phyloP scores from a whole-genome alignment of 2,329 filamentous ascomycete genomes.

The Clonostachys rhizophaga region DNA sequence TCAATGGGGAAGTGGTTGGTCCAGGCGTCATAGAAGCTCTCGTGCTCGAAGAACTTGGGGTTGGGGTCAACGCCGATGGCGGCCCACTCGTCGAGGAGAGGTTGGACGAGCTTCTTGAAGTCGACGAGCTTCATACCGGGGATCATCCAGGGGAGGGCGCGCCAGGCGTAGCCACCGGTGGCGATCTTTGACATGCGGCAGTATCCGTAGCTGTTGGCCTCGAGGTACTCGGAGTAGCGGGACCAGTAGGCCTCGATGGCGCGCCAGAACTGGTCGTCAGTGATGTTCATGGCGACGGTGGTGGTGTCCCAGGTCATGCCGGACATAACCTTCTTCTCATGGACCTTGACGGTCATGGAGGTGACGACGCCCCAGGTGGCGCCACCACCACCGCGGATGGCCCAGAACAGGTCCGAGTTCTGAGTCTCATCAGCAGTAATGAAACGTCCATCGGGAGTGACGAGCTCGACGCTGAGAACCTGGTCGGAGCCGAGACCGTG shows the following conservation, averaged over 20 bases:
- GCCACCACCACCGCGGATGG: slow-evolving; percentile 37
- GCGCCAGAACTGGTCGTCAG: slow-evolving; percentile 20
- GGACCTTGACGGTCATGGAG: slow-evolving; percentile 25
- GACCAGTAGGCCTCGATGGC: slow-evolving; percentile 22
- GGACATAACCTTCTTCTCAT: slow-evolving; percentile 19
- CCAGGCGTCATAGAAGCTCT: slow-evolving; percentile 28
- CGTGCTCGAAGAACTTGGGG: slow-evolving; percentile 23
- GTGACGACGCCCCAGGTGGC: slow-evolving; percentile 35
- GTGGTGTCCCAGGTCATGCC: slow-evolving; percentile 28
- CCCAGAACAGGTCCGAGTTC: slow-evolving; percentile 45
- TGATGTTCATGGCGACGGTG: slow-evolving; percentile 16
- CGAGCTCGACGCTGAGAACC: slow-evolving; percentile 42
- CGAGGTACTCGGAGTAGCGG: slow-evolving; percentile 19
- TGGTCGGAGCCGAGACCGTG: slow-evolving; percentile 41
- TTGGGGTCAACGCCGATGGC: slow-evolving; percentile 18
- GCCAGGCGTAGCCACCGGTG: slow-evolving; percentile 15
- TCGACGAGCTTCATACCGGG: slow-evolving; percentile 22
- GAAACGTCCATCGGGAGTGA: slow-evolving; percentile 36
- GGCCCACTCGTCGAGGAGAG: slow-evolving; percentile 18
- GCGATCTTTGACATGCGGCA: slow-evolving; percentile 9
- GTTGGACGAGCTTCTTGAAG: slow-evolving; percentile 21
- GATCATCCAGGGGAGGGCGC: slow-evolving; percentile 25
- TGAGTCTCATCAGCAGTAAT: slow-evolving; percentile 29
- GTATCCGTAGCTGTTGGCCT: slow-evolving; percentile 18
- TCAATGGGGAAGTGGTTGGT: slow-evolving; percentile 27